A percentile compares a stretch with the other conserved stretches of the same genome.
These are phyloP conservation scores for Apophysomyces trapeziformis DNA, from an alignment of 371 early-diverging fungal species.

Conservation along the genomic window DNA sequence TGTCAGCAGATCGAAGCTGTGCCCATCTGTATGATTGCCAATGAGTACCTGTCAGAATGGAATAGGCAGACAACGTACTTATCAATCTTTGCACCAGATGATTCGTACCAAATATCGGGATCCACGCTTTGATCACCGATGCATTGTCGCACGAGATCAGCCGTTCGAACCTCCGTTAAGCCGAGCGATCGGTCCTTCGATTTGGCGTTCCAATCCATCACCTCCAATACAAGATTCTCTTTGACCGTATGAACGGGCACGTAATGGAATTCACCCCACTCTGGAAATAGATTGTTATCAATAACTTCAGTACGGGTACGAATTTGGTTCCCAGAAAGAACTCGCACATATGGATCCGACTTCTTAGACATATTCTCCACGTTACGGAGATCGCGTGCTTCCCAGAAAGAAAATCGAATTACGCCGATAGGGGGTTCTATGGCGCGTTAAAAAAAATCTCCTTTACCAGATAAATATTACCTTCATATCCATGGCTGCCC, in stretches of 20 bases:
- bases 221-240: slow-evolving; percentile 73
- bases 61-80: slow-evolving; percentile 23
- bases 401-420: slow-evolving; percentile 73
- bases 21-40: slow-evolving; percentile 45
- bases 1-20: slow-evolving; percentile 54
- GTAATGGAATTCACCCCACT: slow-evolving; percentile 86
- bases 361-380: slow-evolving; percentile 65
- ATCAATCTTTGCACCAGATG: slow-evolving; percentile 30
- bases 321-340: slow-evolving; percentile 65
- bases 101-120: slow-evolving; percentile 33
- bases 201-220: slow-evolving; percentile 74
- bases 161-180: slow-evolving; percentile 44
- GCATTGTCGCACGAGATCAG: slow-evolving; percentile 46
- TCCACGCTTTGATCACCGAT: slow-evolving; percentile 33
- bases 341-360: slow-evolving; percentile 83
- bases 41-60: background rate
- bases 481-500: slow-evolving; percentile 42
- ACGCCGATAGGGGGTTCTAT: slow-evolving; percentile 77
- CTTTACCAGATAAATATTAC: slow-evolving; percentile 17
- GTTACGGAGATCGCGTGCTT: slow-evolving; percentile 73
- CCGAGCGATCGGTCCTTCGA: slow-evolving; percentile 74
- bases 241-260: slow-evolving; percentile 69
- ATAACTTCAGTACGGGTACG: slow-evolving; percentile 73
- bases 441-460: background rate
- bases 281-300: slow-evolving; percentile 75